phyloP scores from a whole-genome alignment of 2,329 filamentous ascomycete species.

The Neoarthrinium moseri region DNA sequence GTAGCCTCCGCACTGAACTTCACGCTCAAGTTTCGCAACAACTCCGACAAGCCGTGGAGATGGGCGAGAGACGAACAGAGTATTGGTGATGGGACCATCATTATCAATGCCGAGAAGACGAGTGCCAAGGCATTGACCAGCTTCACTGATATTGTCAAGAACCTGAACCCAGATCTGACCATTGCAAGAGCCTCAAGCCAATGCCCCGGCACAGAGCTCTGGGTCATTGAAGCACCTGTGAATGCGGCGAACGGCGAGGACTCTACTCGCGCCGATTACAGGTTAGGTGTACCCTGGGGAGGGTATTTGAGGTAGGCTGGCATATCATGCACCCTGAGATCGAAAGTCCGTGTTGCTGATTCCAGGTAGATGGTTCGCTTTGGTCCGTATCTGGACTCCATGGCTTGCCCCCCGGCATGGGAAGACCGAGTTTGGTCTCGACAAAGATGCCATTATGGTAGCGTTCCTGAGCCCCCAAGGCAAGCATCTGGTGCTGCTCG shows the following conservation, averaged over 20 bases:
- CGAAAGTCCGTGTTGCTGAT: constrained; percentile 15
- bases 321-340: background rate
- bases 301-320: constrained; percentile 52
- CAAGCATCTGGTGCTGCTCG: constrained; percentile 73
- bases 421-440: constrained; percentile 60
- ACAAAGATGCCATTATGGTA: constrained; percentile 75
- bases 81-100: constrained; percentile 60
- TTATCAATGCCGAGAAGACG: constrained; percentile 43
- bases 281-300: constrained; percentile 63
- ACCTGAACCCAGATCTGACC: constrained; percentile 54
- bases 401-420: constrained; percentile 93
- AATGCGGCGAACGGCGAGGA: constrained; percentile 53
- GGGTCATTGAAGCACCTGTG: constrained; percentile 62
- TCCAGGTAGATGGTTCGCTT: constrained; percentile 67
- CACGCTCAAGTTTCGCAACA: constrained; percentile 67
- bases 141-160: constrained; percentile 55
- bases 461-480: constrained; percentile 75
- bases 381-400: constrained; percentile 76
- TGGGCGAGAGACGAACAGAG: constrained; percentile 69
- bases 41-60: constrained; percentile 56
- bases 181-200: constrained; percentile 60
- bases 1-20: constrained; percentile 56
- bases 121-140: constrained; percentile 30
- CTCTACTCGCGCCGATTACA: constrained; percentile 55
- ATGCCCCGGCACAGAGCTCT: constrained; percentile 66